Evolutionary conservation across 2,329 filamentous ascomycete genomes (phyloP), one percentile per base, ranked within the genome.

Genomic region (Eurotiales sp.): DNA sequence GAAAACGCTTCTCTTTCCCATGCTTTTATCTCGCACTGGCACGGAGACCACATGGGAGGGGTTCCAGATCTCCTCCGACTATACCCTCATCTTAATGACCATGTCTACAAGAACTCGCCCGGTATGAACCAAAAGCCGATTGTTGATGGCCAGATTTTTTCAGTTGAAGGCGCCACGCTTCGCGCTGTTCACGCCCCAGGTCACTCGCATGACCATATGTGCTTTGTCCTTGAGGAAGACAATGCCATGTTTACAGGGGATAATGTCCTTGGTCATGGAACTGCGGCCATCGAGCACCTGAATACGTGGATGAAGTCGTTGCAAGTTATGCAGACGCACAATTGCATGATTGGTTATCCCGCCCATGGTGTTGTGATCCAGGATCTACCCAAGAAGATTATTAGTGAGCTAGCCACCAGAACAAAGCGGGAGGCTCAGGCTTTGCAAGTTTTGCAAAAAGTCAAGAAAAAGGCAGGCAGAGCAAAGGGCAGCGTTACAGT

Each of bases 201-300:
- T 1, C 89, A 95, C 60, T 83, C 88, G 0, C 71, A 72, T 1
- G 89, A 95, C 61, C 89, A 93, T 60, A 83, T 88, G 75, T 82
- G 79, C n/a, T 83, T 92, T 54, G 62, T 88, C 1, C 69, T 91
- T 1, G 77, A 82, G 34, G 86, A 90, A 58, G 77, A 91, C 63
- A 77, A 87, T 53, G 85, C 86, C 42, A 80, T 92, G 74, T 90
- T 92, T 63, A 90, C 88, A 0, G 88, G 84, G 1, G 88, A 92
- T 67, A 91, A 89, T 60, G 81, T 92, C 1, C 77, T 92, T 0
- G 88, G 88, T 0, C 85, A 73, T 43, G 73, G 73, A 0, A 69
- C 61, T 14, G 67, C 60, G 17, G 72, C 65, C 0, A 67, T 72
- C 0, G 70, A 75, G 56, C 63, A 75, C 39, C 60, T 77, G 0